Evolutionary conservation across 2,329 filamentous ascomycete genomes (phyloP).

Genomic region (Nannizziopsis barbatae): DNA sequence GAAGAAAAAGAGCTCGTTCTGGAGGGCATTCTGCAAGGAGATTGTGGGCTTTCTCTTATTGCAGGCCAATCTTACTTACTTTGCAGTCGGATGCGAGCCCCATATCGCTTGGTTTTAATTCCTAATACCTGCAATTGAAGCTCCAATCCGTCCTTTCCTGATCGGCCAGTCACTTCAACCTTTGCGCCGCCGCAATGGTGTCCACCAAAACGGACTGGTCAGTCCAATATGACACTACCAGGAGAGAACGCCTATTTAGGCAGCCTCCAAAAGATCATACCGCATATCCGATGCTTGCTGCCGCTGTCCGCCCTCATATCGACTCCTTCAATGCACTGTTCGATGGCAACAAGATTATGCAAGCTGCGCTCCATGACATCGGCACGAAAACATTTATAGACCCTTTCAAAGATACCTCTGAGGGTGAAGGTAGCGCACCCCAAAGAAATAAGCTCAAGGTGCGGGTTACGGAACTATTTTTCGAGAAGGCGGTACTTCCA

Average conservation of each 20-base stretch:
- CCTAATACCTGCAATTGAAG: neutral
- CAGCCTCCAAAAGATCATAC: constrained; percentile 78
- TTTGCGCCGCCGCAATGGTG: constrained; percentile 35
- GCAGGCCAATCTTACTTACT: too few relatives aligned
- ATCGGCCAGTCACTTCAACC: neutral
- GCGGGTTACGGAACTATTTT: constrained; percentile 65
- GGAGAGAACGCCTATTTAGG: constrained; percentile 77
- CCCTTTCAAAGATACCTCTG: constrained; percentile 46
- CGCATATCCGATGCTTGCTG: constrained; percentile 76
- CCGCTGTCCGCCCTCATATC: constrained; percentile 81
- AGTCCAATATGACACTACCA: constrained; percentile 71
- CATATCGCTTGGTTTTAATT: too few relatives aligned
- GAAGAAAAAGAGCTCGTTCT: too few relatives aligned
- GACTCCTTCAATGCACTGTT: constrained; percentile 93
- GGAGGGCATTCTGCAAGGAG: too few relatives aligned
- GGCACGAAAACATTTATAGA: constrained; percentile 81
- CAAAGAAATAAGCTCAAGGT: constrained; percentile 64
- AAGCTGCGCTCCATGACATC: constrained; percentile 74
- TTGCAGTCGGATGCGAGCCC: too few relatives aligned
- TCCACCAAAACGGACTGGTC: constrained; percentile 65
- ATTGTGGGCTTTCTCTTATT: too few relatives aligned
- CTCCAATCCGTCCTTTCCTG: neutral
- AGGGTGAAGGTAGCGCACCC: constrained; percentile 44
- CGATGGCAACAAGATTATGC: constrained; percentile 58
- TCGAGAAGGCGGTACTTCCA: constrained; percentile 72